phyloP scores from a whole-genome alignment of 441 rosid genomes.

The Populus tomentosa region DNA sequence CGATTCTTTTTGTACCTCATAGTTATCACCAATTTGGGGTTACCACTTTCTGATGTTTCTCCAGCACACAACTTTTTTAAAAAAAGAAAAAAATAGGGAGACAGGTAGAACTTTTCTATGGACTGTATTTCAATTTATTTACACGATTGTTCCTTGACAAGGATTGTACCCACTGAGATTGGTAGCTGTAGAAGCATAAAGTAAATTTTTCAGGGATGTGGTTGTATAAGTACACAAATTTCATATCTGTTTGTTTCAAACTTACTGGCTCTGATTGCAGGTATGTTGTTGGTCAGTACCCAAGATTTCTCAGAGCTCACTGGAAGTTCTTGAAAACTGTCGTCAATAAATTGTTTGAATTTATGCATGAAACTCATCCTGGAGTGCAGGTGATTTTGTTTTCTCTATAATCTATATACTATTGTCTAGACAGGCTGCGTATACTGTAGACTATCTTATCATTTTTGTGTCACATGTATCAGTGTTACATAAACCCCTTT shows the following conservation, averaged over 20 bases:
- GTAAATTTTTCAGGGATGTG: background rate
- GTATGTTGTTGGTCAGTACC: conserved; percentile 99
- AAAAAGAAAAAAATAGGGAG: background rate
- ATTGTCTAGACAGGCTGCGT: background rate
- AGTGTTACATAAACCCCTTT: background rate
- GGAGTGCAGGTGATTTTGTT: conserved; percentile 83
- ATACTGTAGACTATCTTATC: background rate
- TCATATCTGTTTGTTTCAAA: background rate
- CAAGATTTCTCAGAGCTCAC: conserved; percentile 99
- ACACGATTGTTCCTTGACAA: background rate
- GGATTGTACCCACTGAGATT: background rate
- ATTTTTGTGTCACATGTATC: background rate
- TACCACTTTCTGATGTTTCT: background rate
- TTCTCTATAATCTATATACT: conserved; percentile 2
- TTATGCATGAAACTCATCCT: conserved; percentile 99
- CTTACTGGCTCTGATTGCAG: conserved; percentile 31
- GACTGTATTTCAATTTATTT: background rate
- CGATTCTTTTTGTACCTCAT: background rate
- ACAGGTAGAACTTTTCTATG: background rate
- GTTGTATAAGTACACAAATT: background rate
- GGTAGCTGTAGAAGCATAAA: background rate
- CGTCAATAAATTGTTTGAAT: conserved; percentile 98
- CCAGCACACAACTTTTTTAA: background rate
- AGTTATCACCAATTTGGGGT: background rate
- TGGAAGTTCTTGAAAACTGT: conserved; percentile 99